Evolutionary conservation across 2,329 filamentous ascomycete species (phyloP).

Genomic region (Penicillium sp.): DNA sequence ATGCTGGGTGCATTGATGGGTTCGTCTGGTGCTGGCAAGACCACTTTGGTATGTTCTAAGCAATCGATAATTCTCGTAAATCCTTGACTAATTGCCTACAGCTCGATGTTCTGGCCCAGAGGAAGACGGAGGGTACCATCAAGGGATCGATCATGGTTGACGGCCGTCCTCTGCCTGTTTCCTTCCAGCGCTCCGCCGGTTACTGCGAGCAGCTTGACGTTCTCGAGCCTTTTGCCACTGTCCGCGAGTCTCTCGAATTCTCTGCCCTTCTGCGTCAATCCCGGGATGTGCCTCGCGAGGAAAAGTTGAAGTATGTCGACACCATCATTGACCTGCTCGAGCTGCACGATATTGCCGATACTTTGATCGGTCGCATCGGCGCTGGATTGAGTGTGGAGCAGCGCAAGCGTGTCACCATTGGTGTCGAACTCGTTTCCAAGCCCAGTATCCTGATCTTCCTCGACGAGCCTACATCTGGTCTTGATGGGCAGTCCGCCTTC

Average conservation of each 20-base stretch:
- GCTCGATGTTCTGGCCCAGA: slow-evolving; percentile 72
- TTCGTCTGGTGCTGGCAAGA: slow-evolving; percentile 75
- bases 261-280: slow-evolving; percentile 65
- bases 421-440: slow-evolving; percentile 70
- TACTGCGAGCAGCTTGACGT: slow-evolving; percentile 71
- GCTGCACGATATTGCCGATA: slow-evolving; percentile 64
- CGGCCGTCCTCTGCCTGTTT: slow-evolving; percentile 59
- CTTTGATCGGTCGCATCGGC: slow-evolving; percentile 54
- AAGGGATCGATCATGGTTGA: slow-evolving; percentile 68
- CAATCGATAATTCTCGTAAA: too few species aligned
- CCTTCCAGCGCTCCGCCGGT: slow-evolving; percentile 68
- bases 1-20: slow-evolving; percentile 77
- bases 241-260: slow-evolving; percentile 67
- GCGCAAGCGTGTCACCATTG: slow-evolving; percentile 70
- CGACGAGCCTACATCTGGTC: slow-evolving; percentile 70
- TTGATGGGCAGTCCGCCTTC: slow-evolving; percentile 68
- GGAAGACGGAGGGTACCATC: slow-evolving; percentile 65
- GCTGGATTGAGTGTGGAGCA: slow-evolving; percentile 62
- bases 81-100: too few species aligned
- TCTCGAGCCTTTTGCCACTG: slow-evolving; percentile 66
- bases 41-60: slow-evolving; percentile 53
- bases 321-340: slow-evolving; percentile 66
- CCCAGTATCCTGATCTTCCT: slow-evolving; percentile 68
- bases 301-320: slow-evolving; percentile 67
- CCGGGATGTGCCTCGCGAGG: slow-evolving; percentile 51